Base-by-base conservation (phyloP, 345 rosid genomes). In the Arabidopsis suecica region DNA sequence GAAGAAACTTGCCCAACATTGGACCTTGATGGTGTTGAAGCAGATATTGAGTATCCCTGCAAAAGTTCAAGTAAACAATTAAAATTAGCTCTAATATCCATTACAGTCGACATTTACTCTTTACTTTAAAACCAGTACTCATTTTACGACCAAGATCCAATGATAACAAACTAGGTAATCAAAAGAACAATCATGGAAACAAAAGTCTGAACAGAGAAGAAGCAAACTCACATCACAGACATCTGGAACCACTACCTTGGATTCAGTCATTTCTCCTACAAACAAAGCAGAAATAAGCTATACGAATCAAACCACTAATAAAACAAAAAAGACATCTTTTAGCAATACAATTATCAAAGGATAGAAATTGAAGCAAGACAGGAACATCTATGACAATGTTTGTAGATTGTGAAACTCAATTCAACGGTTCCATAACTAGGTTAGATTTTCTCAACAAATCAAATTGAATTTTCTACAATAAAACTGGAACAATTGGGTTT, bases 231-330 rank as follows among this genome's bases (percentile, higher is more conserved):
- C 23, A 22, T 22, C 28, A 83, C 85, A 0, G 97, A 87, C 82
- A 22, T 93, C 97, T 0, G 97, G 95, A 28, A 90, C 54, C 9
- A 84, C 81, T 28, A 47, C 65, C 78, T 81, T 81, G 3, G 80
- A 83, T 76, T 84, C 69, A 5, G 34, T 68, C 81, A 77, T 77
- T 77, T 65, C 44, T 65, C 67, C 77, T 77, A 10, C 47, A 77
- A 18, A 49, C 56, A 13, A 18, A 48, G 6, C 34, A 9, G 9
- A 63, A 44, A 13, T 38, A 38, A 75, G 62, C 22, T 58, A 44
- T 8, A 73, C 10, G 0, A 18, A 30, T 60, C 56, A 41, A 54
- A 11, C 11, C 58, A 23, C 4, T 13, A 69, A 3, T 34, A 3
- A 14, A 48, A 49, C 5, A 36, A 49, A 61, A 38, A 23, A 2